phyloP scores from a whole-genome alignment of 148 eudicot genomes.

The Vaccinium corymbosum region DNA sequence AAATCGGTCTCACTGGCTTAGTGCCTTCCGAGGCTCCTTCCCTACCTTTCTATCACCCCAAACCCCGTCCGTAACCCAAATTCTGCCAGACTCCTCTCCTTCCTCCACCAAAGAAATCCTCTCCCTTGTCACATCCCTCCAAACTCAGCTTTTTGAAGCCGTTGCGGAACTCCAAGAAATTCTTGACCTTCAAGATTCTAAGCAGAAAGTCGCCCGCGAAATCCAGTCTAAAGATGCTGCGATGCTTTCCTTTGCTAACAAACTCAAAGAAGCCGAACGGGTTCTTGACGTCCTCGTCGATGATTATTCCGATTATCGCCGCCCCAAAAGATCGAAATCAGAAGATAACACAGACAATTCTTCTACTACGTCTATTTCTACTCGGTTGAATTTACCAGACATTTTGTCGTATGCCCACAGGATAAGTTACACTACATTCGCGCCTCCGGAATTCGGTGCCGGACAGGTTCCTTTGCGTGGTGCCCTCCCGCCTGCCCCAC shows the following conservation, averaged over 20 bases:
- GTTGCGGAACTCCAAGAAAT: slow-evolving; percentile 93
- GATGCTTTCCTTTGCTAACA: slow-evolving; percentile 72
- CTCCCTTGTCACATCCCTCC: slow-evolving; percentile 64
- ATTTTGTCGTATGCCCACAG: slow-evolving; percentile 79
- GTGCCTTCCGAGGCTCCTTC: slow-evolving; percentile 75
- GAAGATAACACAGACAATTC: slow-evolving; percentile 38
- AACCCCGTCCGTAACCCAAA: slow-evolving; percentile 33
- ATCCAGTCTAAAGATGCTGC: slow-evolving; percentile 54
- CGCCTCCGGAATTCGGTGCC: slow-evolving; percentile 86
- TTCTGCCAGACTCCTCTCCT: slow-evolving; percentile 51
- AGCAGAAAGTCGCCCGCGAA: slow-evolving; percentile 60
- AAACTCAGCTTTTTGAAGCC: slow-evolving; percentile 82
- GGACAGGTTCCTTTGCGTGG: slow-evolving; percentile 82
- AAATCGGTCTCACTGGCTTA: slow-evolving; percentile 73
- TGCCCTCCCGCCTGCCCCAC: slow-evolving; percentile 93
- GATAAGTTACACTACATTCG: slow-evolving; percentile 95
- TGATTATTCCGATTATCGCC: slow-evolving; percentile 78
- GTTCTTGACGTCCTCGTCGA: slow-evolving; percentile 84
- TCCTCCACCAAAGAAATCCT: slow-evolving; percentile 66
- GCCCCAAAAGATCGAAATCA: slow-evolving; percentile 60
- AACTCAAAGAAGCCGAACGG: slow-evolving; percentile 75
- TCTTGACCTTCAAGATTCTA: slow-evolving; percentile 80
- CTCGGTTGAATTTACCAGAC: slow-evolving; percentile 63
- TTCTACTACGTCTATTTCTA: slow-evolving; percentile 56
- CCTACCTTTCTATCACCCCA: slow-evolving; percentile 71